Base-by-base conservation (phyloP, 108 stramenopile genomes). In the Skeletonema potamos region DNA sequence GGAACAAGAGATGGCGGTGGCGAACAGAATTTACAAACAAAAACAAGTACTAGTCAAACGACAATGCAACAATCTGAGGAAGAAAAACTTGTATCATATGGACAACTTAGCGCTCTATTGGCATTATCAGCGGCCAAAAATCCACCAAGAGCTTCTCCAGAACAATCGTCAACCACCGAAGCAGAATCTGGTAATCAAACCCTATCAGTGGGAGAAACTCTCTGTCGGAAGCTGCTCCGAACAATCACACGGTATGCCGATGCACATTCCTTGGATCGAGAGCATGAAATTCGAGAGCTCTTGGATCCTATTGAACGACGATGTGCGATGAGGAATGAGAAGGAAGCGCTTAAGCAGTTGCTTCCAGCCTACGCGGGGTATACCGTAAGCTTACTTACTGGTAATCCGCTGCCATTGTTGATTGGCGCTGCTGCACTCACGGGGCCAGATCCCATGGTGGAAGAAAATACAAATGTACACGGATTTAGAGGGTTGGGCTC, bases 91-190 rank as follows among this genome's bases (percentile, higher is more conserved):
- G 84, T 83, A 43, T 87, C 86, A 12, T 87, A 87, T 55, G 79
- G 77, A 17, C 86, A 87, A 77, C 58, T 87, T 32, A 83, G 74
- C 13, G 86, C 86, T n/a, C 59, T 85, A 0, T 55, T 87, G 33
- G 84, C 84, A 27, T 51, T 85, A 18, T 73, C 86, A 17, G 86
- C 82, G 2, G 84, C 85, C 48, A 83, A 87, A 44, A 83, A 79
- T 74, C 68, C 74, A 26, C 41, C 80, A 9, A 58, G 57, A 44
- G 24, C 58, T 48, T 36, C 72, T 9, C 54, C 29, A 26, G 68
- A 74, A 70, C 1, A 22, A 62, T 28, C 61, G 44, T 28, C 70
- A 27, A 27, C 27, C 5, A 13, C 4, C 2, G 27, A 24, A 27
- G 37, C 41, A 22, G 39, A 17, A 8, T 30, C 70, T 5, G 46